A percentile compares a stretch with the other conserved stretches of the same genome.
phyloP scores from a whole-genome alignment of 495 filamentous ascomycete species.

The Hyaloscypha finlandica region DNA sequence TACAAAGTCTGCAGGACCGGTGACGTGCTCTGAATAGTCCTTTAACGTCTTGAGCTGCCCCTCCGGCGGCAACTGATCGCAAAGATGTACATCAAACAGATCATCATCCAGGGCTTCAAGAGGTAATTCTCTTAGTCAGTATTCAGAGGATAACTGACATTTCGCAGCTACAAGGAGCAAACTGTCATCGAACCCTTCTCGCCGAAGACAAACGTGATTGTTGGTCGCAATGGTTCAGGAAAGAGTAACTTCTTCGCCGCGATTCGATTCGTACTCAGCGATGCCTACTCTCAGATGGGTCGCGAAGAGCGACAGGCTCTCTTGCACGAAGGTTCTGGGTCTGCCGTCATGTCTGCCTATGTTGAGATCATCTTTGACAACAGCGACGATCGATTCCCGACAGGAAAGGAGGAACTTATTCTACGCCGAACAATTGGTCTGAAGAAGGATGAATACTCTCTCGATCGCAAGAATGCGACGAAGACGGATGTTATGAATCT shows the following conservation, averaged over 20 bases:
- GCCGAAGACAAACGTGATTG: slow-evolving; percentile 97
- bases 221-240: slow-evolving; percentile 97
- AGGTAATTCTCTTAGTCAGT: slow-evolving; percentile 58
- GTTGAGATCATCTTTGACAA: slow-evolving; percentile 99
- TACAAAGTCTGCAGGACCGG: neutral
- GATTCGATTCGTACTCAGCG: slow-evolving; percentile 96
- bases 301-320: slow-evolving; percentile 95
- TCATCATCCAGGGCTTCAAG: slow-evolving; percentile 99
- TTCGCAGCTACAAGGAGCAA: slow-evolving; percentile 93
- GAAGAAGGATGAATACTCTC: slow-evolving; percentile 98
- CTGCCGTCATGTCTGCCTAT: slow-evolving; percentile 98
- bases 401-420: slow-evolving; percentile 85
- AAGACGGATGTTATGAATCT: slow-evolving; percentile 95
- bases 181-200: slow-evolving; percentile 98
- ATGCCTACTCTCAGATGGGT: slow-evolving; percentile 95
- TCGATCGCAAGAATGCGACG: slow-evolving; percentile 94
- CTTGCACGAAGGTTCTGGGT: slow-evolving; percentile 94
- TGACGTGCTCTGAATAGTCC: slow-evolving; percentile 10
- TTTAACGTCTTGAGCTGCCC: slow-evolving; percentile 9
- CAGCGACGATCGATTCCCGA: slow-evolving; percentile 92
- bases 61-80: slow-evolving; percentile 14
- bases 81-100: slow-evolving; percentile 97
- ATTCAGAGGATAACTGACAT: slow-evolving; percentile 15
- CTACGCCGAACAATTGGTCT: slow-evolving; percentile 91
- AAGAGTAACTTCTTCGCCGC: slow-evolving; percentile 99